These are phyloP conservation scores for Leucaena leucocephala DNA, from an alignment of 306 rosid genomes.

Conservation along the genomic window DNA sequence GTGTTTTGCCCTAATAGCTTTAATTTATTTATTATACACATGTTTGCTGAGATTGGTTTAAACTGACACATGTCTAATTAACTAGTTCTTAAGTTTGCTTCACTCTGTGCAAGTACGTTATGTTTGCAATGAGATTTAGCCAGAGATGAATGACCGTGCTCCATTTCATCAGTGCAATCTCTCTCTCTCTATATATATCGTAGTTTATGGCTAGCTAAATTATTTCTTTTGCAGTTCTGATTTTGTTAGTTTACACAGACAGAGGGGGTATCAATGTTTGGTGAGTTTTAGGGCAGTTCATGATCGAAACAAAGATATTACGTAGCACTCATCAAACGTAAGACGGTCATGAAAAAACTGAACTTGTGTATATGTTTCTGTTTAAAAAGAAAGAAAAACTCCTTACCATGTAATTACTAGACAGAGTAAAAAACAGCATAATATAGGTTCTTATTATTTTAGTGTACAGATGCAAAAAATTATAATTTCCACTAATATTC, in stretches of 20 bases:
- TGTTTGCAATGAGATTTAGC: not conserved
- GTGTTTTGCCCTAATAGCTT: not conserved
- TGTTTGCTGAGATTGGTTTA: not conserved
- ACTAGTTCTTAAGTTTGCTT: not conserved
- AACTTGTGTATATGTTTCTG: not conserved
- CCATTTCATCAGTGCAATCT: not conserved
- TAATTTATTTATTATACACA: not conserved
- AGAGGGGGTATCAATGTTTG: not conserved
- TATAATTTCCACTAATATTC: too few relatives aligned
- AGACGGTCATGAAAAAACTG: not conserved
- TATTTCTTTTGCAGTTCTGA: not conserved
- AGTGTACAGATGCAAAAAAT: too few relatives aligned
- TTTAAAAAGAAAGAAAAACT: not conserved
- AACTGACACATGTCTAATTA: not conserved
- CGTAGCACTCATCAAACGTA: not conserved
- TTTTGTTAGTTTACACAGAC: not conserved
- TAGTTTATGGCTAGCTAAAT: not conserved
- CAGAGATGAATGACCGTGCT: not conserved
- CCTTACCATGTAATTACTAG: too few relatives aligned
- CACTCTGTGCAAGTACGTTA: not conserved
- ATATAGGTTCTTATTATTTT: too few relatives aligned
- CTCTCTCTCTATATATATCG: too few relatives aligned
- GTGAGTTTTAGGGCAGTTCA: not conserved
- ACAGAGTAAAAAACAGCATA: too few relatives aligned
- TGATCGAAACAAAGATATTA: not conserved